Percentiles rank a stretch among this genome's conserved stretches.
Evolutionary conservation across 1,284 basidiomycete genomes (phyloP).

Genomic region (Mycena citricolor): DNA sequence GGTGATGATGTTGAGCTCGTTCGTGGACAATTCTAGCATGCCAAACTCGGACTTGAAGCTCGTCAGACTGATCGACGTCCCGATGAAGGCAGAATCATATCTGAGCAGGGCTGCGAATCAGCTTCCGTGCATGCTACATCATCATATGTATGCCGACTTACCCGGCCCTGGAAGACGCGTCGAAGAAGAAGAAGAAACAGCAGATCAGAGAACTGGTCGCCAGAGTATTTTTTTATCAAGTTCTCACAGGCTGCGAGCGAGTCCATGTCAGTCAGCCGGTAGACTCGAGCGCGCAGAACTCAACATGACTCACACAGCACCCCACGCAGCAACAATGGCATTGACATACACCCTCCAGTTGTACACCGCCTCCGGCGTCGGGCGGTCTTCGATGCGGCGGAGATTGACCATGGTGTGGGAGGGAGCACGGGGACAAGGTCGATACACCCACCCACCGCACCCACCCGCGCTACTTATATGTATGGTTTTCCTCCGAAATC

Average conservation of each 20-base stretch:
- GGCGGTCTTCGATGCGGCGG: constrained; percentile 37
- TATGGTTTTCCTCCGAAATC: no score
- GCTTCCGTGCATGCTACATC: no score
- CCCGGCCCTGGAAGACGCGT: no score
- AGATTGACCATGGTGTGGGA: constrained; percentile 23
- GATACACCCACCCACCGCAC: no score
- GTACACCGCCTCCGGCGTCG: constrained; percentile 40
- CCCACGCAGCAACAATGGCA: constrained; percentile 39
- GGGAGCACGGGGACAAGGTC: no score
- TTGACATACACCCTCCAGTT: constrained; percentile 46
- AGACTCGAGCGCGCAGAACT: not conserved
- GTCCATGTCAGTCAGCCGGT: no score
- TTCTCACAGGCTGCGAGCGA: no score
- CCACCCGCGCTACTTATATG: no score
- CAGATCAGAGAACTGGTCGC: constrained; percentile 15
- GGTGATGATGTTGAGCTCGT: constrained; percentile 35
- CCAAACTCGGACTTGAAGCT: constrained; percentile 47
- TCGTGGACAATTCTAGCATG: constrained; percentile 33
- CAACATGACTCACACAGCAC: constrained; percentile 30
- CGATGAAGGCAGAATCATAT: constrained; percentile 48
- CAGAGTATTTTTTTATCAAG: no score
- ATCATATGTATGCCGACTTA: no score
- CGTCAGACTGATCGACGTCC: constrained; percentile 39
- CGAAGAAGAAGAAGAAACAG: constrained; percentile 20
- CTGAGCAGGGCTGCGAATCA: no score